phyloP scores from a whole-genome alignment of 108 stramenopile genomes.

The Nannochloropsis gaditana region DNA sequence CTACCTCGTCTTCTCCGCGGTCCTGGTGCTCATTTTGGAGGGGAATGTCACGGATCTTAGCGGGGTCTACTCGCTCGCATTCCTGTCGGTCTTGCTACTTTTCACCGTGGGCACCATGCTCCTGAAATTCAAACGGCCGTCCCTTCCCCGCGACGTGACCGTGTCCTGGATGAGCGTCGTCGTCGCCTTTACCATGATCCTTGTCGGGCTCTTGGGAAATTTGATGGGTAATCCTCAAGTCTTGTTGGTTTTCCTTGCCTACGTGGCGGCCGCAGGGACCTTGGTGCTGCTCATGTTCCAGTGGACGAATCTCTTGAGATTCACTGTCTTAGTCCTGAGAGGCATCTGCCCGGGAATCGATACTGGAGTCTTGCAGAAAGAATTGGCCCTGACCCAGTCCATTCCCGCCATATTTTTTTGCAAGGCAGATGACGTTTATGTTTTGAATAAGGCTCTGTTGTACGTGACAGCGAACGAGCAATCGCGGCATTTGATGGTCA shows the following conservation, averaged over 20 bases:
- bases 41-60: conserved; percentile 59
- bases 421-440: conserved; percentile 61
- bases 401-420: conserved; percentile 60
- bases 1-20: conserved; percentile 59
- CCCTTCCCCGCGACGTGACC: conserved; percentile 56
- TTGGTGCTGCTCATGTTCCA: conserved; percentile 60
- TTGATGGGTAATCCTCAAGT: conserved; percentile 61
- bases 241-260: conserved; percentile 59
- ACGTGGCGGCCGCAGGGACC: conserved; percentile 56
- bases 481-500: conserved; percentile 40
- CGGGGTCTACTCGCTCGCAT: conserved; percentile 63
- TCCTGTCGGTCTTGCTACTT: conserved; percentile 61
- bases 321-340: conserved; percentile 25
- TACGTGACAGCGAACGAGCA: conserved; percentile 56
- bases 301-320: conserved; percentile 51
- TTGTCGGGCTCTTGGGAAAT: conserved; percentile 38
- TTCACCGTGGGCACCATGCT: conserved; percentile 63
- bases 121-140: conserved; percentile 63
- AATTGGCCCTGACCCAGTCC: conserved; percentile 43
- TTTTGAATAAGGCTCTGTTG: conserved; percentile 64
- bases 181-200: conserved; percentile 52
- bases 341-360: conserved; percentile 26
- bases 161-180: conserved; percentile 49
- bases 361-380: conserved; percentile 38
- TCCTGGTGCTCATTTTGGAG: conserved; percentile 52